These are phyloP conservation scores for Colletotrichum trifolii DNA, from an alignment of 2,329 filamentous ascomycete genomes.

Conservation along the genomic window DNA sequence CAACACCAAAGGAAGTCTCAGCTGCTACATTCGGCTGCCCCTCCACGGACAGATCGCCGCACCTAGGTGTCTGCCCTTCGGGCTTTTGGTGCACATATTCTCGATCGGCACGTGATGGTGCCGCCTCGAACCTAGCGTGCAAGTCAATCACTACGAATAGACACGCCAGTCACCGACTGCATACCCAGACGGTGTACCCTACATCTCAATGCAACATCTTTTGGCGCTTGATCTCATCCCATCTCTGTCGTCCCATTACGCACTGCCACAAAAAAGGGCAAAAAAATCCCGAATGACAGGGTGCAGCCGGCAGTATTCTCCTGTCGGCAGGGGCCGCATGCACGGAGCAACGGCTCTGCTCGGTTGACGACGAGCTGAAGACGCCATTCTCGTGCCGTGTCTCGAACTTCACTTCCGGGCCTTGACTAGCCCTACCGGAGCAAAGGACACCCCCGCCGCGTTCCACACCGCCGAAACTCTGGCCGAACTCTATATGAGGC, in stretches of 20 bases:
- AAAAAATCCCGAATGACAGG: background rate
- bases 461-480: slow-evolving; percentile 11
- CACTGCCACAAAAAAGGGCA: background rate
- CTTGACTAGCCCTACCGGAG: background rate
- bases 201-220: background rate
- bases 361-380: background rate
- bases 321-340: background rate
- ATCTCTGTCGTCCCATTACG: slow-evolving; percentile 6
- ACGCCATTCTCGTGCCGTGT: background rate
- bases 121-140: background rate
- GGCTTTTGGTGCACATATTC: slow-evolving; percentile 8
- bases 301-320: no score
- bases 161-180: no score
- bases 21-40: background rate
- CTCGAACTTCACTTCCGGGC: background rate
- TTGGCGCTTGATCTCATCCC: slow-evolving; percentile 10
- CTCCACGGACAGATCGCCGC: slow-evolving; percentile 2
- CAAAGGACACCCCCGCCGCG: background rate
- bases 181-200: background rate
- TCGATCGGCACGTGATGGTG: slow-evolving; percentile 3
- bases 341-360: background rate
- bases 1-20: background rate
- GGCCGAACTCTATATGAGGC: background rate
- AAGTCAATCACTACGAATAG: no score
- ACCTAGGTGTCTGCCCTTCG: background rate